Evolutionary conservation across 352 stramenopile genomes (phyloP), one percentile per base, ranked within the genome.

Genomic region (Detonula confervacea): DNA sequence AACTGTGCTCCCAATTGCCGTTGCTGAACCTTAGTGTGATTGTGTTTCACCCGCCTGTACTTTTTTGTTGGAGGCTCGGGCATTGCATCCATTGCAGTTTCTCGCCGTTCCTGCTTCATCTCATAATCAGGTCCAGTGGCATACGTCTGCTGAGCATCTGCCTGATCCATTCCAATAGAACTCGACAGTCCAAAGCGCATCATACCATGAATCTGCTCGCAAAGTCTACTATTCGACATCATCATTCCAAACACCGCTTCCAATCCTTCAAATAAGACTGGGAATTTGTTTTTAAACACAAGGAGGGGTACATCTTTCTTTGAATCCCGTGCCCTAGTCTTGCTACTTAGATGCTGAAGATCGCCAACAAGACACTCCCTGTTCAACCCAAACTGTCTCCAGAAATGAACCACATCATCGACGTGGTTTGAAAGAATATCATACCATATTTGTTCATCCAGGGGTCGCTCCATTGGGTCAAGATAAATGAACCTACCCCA

Each of bases 221-320:
- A 59, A 39, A 70, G 61, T 18, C 61, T 37, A 30, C 37, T 56
- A 24, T 70, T 70, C 7, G 61, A 70, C 61, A 46, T 35, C 61
- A 70, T 70, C 61, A 70, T 27, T 20, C 61, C 44, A 37, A 70
- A 59, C 12, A 70, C 35, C 4, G 61, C 61, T 29, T 70, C 16
- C n/a, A 70, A 55, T n/a, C 44, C 5, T n/a, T 56, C 61, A 56
- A 39, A 60, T 7, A 69, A n/a, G 8, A 8, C 8, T 37, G 30
- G 30, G 3, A 37, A 37, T 8, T 37, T 37, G 30, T 9, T 8
- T 37, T 37, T 37, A 8, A 37, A 37, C 3, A 37, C 8, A 8
- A 37, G 30, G 3, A 37, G 3, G 8, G 30, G 30, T 9, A 8
- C 3, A 9, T 37, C 30, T 37, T 37, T 3, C 3, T 37, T 37